These are phyloP conservation scores for Blastomyces gilchristii DNA, from an alignment of 2,329 filamentous ascomycete genomes.

Conservation along the genomic window DNA sequence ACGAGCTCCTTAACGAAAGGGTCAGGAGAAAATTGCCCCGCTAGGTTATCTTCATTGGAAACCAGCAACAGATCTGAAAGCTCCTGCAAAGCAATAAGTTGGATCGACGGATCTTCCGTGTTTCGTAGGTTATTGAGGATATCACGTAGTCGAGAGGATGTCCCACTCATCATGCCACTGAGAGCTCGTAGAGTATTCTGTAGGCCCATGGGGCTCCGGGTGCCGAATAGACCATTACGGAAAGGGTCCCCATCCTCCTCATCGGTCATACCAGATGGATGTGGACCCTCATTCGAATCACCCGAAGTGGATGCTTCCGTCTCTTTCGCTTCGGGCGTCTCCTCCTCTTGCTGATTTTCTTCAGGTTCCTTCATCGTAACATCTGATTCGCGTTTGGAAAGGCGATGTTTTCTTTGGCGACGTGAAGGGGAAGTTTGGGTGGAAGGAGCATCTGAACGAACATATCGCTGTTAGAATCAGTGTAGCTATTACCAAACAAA, in stretches of 20 bases:
- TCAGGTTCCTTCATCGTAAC: conserved; percentile 61
- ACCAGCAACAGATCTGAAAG: conserved; percentile 87
- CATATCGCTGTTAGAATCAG: conserved; percentile 6
- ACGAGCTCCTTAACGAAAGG: conserved; percentile 93
- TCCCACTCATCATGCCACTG: conserved; percentile 83
- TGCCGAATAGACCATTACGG: conserved; percentile 52
- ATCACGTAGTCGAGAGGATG: conserved; percentile 67
- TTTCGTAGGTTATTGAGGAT: conserved; percentile 65
- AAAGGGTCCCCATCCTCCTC: conserved; percentile 54
- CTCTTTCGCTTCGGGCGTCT: conserved; percentile 30
- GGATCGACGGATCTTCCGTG: conserved; percentile 75
- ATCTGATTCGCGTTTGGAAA: conserved; percentile 50
- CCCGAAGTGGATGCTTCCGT: conserved; percentile 48
- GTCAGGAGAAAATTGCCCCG: conserved; percentile 89
- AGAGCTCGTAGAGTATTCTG: conserved; percentile 75
- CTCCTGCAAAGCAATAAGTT: conserved; percentile 86
- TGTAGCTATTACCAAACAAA: not conserved
- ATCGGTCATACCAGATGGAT: conserved; percentile 30
- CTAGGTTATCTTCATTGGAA: conserved; percentile 91
- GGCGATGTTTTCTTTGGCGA: conserved; percentile 46
- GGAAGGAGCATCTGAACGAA: conserved; percentile 25
- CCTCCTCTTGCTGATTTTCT: conserved; percentile 39
- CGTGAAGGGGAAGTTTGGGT: conserved; percentile 28
- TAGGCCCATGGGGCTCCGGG: conserved; percentile 54
- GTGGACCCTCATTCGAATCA: conserved; percentile 53